These are phyloP conservation scores for Phlegmacium glaucopus DNA, from an alignment of 768 basidiomycete genomes.

Conservation along the genomic window DNA sequence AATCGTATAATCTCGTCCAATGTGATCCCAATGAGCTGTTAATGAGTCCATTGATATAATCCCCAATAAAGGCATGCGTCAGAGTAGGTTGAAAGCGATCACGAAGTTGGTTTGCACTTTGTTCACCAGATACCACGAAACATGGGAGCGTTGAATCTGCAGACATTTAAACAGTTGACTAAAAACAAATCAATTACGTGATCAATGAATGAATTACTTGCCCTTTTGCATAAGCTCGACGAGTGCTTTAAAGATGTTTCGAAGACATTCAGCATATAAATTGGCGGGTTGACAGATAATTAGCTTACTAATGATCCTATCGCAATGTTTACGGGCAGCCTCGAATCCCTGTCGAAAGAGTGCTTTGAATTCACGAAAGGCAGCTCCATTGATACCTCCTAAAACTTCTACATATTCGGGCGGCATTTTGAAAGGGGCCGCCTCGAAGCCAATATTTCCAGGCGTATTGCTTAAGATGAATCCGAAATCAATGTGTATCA, in stretches of 20 bases:
- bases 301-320: constrained; percentile 91
- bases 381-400: constrained; percentile 74
- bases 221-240: constrained; percentile 99
- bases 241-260: constrained; percentile 37
- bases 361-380: constrained; percentile 80
- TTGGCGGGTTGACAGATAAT: constrained; percentile 20
- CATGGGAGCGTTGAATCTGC: constrained; percentile 88
- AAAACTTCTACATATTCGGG: constrained; percentile 95
- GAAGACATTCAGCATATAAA: neutral
- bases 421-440: constrained; percentile 97
- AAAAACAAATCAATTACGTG: too few species aligned
- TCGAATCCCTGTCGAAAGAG: constrained; percentile 94
- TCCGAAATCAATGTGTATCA: constrained; percentile 98
- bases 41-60: constrained; percentile 87
- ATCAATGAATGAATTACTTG: constrained; percentile 18
- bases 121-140: constrained; percentile 86
- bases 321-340: constrained; percentile 91
- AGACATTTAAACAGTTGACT: neutral
- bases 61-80: constrained; percentile 79
- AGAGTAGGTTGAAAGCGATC: constrained; percentile 93
- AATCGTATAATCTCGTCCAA: constrained; percentile 96
- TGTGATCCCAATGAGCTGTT: constrained; percentile 88
- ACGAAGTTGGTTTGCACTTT: constrained; percentile 82
- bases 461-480: constrained; percentile 98
- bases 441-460: constrained; percentile 97